phyloP scores from a whole-genome alignment of 176 grass and related monocot species.

The Oryza punctata region DNA sequence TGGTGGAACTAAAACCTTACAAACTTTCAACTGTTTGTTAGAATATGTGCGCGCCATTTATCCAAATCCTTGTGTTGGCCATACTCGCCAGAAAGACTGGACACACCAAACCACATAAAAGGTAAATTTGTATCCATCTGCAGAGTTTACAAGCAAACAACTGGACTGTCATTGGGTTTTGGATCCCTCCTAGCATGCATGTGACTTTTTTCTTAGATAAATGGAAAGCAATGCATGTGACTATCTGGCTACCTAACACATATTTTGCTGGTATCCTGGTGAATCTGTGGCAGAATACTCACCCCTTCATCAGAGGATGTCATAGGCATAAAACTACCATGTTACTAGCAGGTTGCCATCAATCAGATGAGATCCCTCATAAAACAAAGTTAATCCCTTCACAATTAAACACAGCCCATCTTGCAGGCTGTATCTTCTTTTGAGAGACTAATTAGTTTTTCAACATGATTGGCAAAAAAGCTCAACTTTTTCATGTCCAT shows the following conservation, averaged over 20 bases:
- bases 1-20: conserved; percentile 13
- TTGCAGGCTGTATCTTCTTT: not conserved
- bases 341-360: not conserved
- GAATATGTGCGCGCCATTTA: conserved; percentile 4
- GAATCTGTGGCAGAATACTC: not conserved
- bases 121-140: conserved; percentile 41
- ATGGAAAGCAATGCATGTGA: conserved; percentile 25
- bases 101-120: conserved; percentile 33
- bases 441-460: not conserved
- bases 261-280: not conserved
- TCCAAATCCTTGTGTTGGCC: not conserved
- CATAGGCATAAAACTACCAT: not conserved
- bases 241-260: conserved; percentile 10
- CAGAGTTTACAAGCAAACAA: not conserved
- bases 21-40: not conserved
- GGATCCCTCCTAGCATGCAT: conserved; percentile 12
- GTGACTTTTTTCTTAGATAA: not conserved
- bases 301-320: not conserved
- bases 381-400: not conserved
- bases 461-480: conserved; percentile 5
- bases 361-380: not conserved
- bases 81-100: not conserved
- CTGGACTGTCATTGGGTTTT: not conserved
- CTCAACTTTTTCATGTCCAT: conserved; percentile 22
- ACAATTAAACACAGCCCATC: not conserved